Evolutionary conservation across 352 stramenopile genomes (phyloP).

Genomic region (Phytophthora podocarpi): DNA sequence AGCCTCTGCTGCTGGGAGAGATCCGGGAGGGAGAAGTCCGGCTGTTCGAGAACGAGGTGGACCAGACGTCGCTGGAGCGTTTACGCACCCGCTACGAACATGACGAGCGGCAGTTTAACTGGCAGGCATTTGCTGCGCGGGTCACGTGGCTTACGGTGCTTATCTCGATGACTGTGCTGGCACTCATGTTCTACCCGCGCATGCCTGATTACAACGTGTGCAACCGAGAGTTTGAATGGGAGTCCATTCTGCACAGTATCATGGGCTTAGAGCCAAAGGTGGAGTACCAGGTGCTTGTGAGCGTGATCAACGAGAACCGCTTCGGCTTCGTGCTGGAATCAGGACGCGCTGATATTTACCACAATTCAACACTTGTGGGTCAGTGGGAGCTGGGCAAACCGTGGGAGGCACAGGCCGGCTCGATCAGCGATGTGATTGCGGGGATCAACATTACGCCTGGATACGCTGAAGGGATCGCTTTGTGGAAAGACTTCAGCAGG

Average conservation of each 20-base stretch:
- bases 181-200: conserved; percentile 89
- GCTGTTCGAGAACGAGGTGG: conserved; percentile 66
- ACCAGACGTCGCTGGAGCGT: conserved; percentile 57
- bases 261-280: conserved; percentile 78
- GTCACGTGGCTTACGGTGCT: conserved; percentile 60
- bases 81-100: conserved; percentile 48
- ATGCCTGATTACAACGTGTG: conserved; percentile 90
- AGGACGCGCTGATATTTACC: conserved; percentile 82
- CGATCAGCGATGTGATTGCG: conserved; percentile 82
- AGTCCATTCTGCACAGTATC: conserved; percentile 84
- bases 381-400: conserved; percentile 73
- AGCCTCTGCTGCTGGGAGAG: conserved; percentile 59
- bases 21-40: conserved; percentile 56
- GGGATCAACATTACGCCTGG: conserved; percentile 72
- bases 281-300: conserved; percentile 86
- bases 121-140: conserved; percentile 54
- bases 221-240: conserved; percentile 90
- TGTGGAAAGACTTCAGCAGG: conserved; percentile 75
- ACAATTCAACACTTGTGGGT: conserved; percentile 72
- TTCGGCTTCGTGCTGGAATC: conserved; percentile 84
- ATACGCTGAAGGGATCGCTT: conserved; percentile 62
- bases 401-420: conserved; percentile 67
- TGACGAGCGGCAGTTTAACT: conserved; percentile 54
- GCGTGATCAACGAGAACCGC: conserved; percentile 89
- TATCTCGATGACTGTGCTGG: conserved; percentile 64